Evolutionary conservation across 805 yeast genomes (phyloP).

Genomic region (Kodamaea kaohsiungensis): DNA sequence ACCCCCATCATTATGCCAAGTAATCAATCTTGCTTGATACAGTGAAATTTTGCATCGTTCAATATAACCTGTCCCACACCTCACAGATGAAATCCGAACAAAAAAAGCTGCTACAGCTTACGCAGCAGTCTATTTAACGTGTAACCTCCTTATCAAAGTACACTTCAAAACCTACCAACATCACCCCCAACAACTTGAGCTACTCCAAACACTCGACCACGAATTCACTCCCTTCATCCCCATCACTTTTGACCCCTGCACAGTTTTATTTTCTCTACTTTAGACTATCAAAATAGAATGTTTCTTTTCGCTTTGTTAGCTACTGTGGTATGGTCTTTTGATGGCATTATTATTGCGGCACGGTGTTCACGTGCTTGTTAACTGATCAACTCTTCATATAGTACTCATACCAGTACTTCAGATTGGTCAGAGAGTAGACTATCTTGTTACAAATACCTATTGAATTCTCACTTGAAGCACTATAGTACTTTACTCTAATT

Average conservation of each 20-base stretch:
- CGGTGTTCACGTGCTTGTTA: no score
- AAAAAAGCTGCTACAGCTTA: neutral
- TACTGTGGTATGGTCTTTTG: no score
- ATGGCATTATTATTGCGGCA: no score
- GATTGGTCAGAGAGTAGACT: no score
- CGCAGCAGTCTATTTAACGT: neutral
- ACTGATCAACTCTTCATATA: no score
- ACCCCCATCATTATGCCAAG: no score
- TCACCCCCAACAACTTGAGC: neutral
- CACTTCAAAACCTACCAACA: neutral
- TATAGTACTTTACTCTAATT: no score
- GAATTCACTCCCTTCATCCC: neutral
- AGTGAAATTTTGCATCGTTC: neutral
- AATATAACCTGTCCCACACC: neutral
- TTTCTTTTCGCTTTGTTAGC: no score
- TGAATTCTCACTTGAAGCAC: no score
- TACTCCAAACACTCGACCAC: neutral
- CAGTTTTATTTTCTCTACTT: neutral
- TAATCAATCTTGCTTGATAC: neutral
- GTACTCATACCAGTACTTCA: no score
- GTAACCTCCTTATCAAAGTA: neutral
- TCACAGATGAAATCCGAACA: neutral
- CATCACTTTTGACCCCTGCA: constrained; percentile 1
- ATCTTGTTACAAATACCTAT: no score
- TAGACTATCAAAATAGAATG: neutral